Evolutionary conservation across 106 monocot genomes (phyloP), one percentile per base, ranked within the genome.

Genomic region (Dendrobium huoshanense): DNA sequence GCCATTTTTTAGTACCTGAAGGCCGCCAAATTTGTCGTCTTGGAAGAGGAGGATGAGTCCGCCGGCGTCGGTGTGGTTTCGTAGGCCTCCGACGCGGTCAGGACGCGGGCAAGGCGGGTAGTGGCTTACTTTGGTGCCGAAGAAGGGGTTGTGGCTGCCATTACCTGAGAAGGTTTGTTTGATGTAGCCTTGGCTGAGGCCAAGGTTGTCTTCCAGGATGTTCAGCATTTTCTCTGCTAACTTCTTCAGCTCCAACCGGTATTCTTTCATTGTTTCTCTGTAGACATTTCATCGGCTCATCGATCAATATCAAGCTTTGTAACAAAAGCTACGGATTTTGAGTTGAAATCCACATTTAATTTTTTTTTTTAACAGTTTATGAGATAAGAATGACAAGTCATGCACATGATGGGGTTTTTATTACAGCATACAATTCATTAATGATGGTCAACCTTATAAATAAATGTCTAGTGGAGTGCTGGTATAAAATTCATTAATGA

Each of bases 41-140:
- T 93, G 93, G 88, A 90, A 90, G 74, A 93, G 90, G 72, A 93
- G 90, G 79, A 95, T 92, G 85, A 95, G 84, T n/a, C 95, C 95
- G 9, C 95, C 95, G 41, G 95, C 95, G 59, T 95, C 95, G 11
- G 92, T 92, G 87, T 95, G 95, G 58, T 92, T 85, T 22, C 95
- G 90, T 44, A 95, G 83, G 55, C 90, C 93, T 1, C 15, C 65
- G 31, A 84, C 80, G 22, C 85, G 83, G 59, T 91, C 90, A 0
- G 85, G 87, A n/a, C 78, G 83, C 1, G 93, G 93, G 82, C 93
- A 93, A 0, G 90, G 87, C 1, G 93, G 93, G 78, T 93, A 93
- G 88, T 90, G 90, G 85, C 90, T 88, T 61, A 93, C 88, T 82
- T 95, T 95, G 37, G 95, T 95, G 79, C 95, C 95, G 78, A 92